phyloP scores from a whole-genome alignment of 257 asterid genomes.

The Paulownia fortunei region DNA sequence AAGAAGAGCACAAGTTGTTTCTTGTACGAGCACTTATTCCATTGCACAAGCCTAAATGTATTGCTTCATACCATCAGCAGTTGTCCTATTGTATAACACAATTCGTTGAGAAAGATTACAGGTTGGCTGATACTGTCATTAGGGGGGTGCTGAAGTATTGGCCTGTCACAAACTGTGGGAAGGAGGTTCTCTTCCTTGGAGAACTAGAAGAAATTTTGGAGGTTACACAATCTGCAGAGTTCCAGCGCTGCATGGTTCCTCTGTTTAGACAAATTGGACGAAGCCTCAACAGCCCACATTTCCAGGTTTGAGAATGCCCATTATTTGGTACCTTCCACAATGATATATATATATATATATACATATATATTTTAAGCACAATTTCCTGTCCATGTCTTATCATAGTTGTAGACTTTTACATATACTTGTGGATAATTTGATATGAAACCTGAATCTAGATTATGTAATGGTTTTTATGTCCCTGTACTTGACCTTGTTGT shows the following conservation, averaged over 20 bases:
- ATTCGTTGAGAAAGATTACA: slow-evolving; percentile 87
- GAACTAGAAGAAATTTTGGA: slow-evolving; percentile 91
- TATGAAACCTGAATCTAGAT: neutral
- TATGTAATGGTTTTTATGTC: neutral
- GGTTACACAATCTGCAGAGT: slow-evolving; percentile 76
- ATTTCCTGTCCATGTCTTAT: neutral
- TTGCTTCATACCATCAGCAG: slow-evolving; percentile 77
- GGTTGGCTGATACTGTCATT: slow-evolving; percentile 77
- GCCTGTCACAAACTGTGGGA: slow-evolving; percentile 89
- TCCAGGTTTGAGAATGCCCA: slow-evolving; percentile 66
- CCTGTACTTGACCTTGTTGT: neutral
- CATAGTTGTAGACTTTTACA: slow-evolving; percentile 9
- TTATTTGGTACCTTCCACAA: slow-evolving; percentile 18
- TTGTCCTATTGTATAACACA: slow-evolving; percentile 75
- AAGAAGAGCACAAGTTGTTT: slow-evolving; percentile 94
- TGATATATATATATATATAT: slow-evolving; percentile 12
- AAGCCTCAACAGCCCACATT: slow-evolving; percentile 88
- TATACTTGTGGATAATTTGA: neutral
- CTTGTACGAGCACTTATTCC: slow-evolving; percentile 87
- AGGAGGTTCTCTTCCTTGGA: slow-evolving; percentile 89
- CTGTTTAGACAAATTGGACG: slow-evolving; percentile 81
- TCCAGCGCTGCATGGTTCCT: slow-evolving; percentile 87
- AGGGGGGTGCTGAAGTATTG: slow-evolving; percentile 84
- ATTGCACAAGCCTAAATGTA: slow-evolving; percentile 76
- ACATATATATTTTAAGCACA: neutral